Conservation (phyloP, 768 basidiomycete species). For the Pleurotus platypus region DNA sequence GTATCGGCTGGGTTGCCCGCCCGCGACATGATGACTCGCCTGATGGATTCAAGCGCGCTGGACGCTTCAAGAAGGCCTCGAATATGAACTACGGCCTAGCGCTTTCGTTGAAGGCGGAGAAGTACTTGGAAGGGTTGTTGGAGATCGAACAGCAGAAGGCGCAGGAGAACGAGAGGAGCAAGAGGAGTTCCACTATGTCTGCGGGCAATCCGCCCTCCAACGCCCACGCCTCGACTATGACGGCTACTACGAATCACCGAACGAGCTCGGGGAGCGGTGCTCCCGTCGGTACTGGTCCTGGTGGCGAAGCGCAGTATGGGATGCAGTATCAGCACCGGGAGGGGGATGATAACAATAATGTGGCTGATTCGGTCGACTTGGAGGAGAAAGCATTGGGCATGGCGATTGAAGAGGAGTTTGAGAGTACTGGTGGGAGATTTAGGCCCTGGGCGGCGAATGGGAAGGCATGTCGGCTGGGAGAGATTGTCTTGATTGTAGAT, state of each 20-base stretch:
- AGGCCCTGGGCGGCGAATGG: slow-evolving; percentile 77
- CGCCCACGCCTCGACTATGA: neutral
- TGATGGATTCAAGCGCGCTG: slow-evolving; percentile 65
- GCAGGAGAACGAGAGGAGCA: neutral
- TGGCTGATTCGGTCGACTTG: slow-evolving; percentile 38
- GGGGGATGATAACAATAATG: slow-evolving; percentile 50
- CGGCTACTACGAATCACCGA: slow-evolving; percentile 3
- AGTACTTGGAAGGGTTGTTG: slow-evolving; percentile 45
- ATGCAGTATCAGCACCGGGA: slow-evolving; percentile 63
- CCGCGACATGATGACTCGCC: slow-evolving; percentile 48
- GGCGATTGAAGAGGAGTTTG: slow-evolving; percentile 70
- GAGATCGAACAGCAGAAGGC: slow-evolving; percentile 1
- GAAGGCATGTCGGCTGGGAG: slow-evolving; percentile 65
- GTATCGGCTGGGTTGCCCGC: slow-evolving; percentile 79
- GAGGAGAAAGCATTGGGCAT: slow-evolving; percentile 71
- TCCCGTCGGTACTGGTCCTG: neutral
- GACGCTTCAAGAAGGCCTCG: slow-evolving; percentile 91
- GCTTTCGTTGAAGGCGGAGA: slow-evolving; percentile 59
- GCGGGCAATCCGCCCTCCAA: neutral
- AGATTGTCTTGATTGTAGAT: slow-evolving; percentile 77
- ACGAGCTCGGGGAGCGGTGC: slow-evolving; percentile 12
- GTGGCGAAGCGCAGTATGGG: slow-evolving; percentile 40
- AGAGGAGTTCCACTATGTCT: neutral
- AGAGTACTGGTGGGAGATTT: slow-evolving; percentile 47
- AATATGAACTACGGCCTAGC: slow-evolving; percentile 89